Evolutionary conservation across 352 stramenopile species (phyloP).

Genomic region (Phytophthora vignae): DNA sequence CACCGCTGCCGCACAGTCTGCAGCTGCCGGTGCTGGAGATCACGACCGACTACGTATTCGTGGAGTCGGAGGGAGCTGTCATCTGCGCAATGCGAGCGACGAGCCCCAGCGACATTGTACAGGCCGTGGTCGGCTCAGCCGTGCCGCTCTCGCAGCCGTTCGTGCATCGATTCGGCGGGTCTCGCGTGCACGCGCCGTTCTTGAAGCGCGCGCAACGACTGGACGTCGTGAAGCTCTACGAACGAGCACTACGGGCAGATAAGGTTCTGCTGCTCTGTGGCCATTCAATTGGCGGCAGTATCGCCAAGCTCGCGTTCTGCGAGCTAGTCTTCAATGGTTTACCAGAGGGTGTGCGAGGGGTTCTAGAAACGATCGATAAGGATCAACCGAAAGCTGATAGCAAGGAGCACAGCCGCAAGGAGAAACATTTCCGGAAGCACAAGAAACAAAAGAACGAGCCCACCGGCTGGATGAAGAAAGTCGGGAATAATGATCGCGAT

Average conservation of each 20-base stretch:
- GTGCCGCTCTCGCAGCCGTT: constrained; percentile 72
- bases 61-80: constrained; percentile 67
- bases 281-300: constrained; percentile 81
- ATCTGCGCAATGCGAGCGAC: constrained; percentile 77
- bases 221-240: constrained; percentile 52
- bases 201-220: constrained; percentile 72
- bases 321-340: constrained; percentile 75
- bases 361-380: constrained; percentile 60
- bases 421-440: constrained; percentile 34
- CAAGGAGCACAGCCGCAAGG: constrained; percentile 29
- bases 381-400: constrained; percentile 45
- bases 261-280: constrained; percentile 81
- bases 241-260: constrained; percentile 38
- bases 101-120: constrained; percentile 62
- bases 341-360: constrained; percentile 40
- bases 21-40: constrained; percentile 62
- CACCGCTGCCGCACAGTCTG: constrained; percentile 66
- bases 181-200: constrained; percentile 78
- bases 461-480: constrained; percentile 28
- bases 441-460: constrained; percentile 31
- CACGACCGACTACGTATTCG: constrained; percentile 56
- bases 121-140: constrained; percentile 71
- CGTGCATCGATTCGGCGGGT: constrained; percentile 74
- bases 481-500: constrained; percentile 21
- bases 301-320: constrained; percentile 75